These are phyloP conservation scores for Maudiozyma humilis DNA, from an alignment of 1,139 yeast species.

Conservation along the genomic window DNA sequence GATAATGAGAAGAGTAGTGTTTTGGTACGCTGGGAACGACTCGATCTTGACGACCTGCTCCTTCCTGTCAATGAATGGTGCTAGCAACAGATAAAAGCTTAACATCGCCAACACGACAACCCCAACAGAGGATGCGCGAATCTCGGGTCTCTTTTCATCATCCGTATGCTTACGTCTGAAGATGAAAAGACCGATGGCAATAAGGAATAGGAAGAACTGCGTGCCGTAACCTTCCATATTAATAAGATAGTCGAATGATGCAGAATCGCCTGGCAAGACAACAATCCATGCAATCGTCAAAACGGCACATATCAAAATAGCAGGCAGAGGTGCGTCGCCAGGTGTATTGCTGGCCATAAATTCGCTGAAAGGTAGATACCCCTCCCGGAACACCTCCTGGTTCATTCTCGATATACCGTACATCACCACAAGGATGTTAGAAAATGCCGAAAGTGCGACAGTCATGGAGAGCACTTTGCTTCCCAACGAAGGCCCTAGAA, in stretches of 20 bases:
- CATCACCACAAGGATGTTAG: conserved; percentile 54
- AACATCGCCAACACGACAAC: conserved; percentile 37
- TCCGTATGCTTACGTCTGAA: conserved; percentile 42
- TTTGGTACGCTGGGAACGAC: conserved; percentile 47
- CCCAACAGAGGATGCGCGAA: conserved; percentile 42
- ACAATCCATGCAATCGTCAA: conserved; percentile 36
- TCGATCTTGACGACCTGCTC: conserved; percentile 33
- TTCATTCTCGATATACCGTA: conserved; percentile 54
- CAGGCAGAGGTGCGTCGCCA: conserved; percentile 47
- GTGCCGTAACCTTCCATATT: conserved; percentile 52
- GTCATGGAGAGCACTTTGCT: conserved; percentile 46
- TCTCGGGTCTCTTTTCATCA: conserved; percentile 42
- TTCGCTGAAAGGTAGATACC: conserved; percentile 47
- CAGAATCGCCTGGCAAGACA: conserved; percentile 42
- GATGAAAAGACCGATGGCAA: conserved; percentile 47
- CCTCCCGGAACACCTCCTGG: conserved; percentile 59
- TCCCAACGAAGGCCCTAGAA: conserved; percentile 47
- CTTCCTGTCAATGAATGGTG: conserved; percentile 39
- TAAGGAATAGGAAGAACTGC: conserved; percentile 42
- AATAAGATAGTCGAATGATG: conserved; percentile 49
- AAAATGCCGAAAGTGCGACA: conserved; percentile 52
- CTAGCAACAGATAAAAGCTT: conserved; percentile 37
- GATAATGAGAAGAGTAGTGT: conserved; percentile 35
- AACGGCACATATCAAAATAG: conserved; percentile 32
- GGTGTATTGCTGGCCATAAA: conserved; percentile 52